Base-by-base conservation (phyloP, 2,329 filamentous ascomycete genomes). In the Daldinia sp. region DNA sequence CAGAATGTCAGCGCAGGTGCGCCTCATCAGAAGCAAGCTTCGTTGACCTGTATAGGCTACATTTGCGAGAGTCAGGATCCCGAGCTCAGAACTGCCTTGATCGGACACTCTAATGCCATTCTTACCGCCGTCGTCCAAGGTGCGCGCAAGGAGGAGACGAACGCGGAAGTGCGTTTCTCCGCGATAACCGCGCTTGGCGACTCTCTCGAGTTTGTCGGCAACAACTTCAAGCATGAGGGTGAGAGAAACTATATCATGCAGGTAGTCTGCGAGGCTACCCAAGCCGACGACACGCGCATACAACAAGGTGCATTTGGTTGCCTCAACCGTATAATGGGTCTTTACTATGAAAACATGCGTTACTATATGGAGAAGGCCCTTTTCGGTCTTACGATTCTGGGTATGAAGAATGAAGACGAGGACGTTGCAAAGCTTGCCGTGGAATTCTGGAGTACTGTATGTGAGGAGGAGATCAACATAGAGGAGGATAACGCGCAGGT, bases 241-340 rank as follows among this genome's bases (percentile, higher is more conserved):
- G 95, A 99, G 85, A 90, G 95, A 71, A 99, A 99, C 83, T 99
- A 98, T 83, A 99, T 99, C 76, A 99, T 99, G 95, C 95, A 99
- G 83, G 95, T 99, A 69, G 93, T 99, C 74, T 99, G 95, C 81
- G 95, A 99, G 83, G 95, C 95, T 72, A 99, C 95, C 57, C 95
- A 99, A 81, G 93, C 94, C 71, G 85, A 91, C 1, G 95, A 99
- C 78, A 87, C 86, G 61, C 88, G 93, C 75, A 96, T 99, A 78
- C 94, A 98, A 80, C 93, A 97, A 77, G 94, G 93, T 64, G 92
- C 95, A 41, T 99, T 97, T 77, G 95, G 95, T 72, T 98, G 95
- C 78, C 82, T 99, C 71, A 99, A 99, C 86, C 89, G 95, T 74
- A 98, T 99, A 79, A 99, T 99, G 95, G 92, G 87, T 64, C 87